phyloP scores from a whole-genome alignment of 2,329 filamentous ascomycete species.

The Biscogniauxia marginata region DNA sequence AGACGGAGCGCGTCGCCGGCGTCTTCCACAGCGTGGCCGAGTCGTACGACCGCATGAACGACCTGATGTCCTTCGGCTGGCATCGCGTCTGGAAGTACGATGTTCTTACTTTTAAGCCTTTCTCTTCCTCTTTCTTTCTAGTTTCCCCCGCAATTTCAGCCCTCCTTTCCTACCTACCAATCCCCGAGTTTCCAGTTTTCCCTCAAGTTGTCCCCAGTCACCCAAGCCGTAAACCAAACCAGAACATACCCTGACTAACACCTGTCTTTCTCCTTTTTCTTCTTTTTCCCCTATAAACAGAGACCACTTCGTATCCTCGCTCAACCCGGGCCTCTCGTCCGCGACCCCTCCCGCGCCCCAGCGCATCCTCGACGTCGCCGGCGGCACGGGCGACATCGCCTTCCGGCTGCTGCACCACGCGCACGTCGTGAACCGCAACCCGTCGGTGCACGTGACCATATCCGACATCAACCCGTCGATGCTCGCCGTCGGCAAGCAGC shows the following conservation, averaged over 20 bases:
- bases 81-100: constrained; percentile 87
- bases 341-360: constrained; percentile 47
- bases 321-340: constrained; percentile 73
- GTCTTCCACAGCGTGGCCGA: constrained; percentile 96
- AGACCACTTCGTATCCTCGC: constrained; percentile 87
- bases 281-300: constrained; percentile 33
- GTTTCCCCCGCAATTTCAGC: constrained; percentile 1
- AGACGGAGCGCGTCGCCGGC: constrained; percentile 68
- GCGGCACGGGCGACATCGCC: constrained; percentile 95
- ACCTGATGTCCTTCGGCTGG: constrained; percentile 96
- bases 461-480: constrained; percentile 96
- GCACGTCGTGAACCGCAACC: constrained; percentile 75
- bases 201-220: too few species aligned
- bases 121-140: not conserved
- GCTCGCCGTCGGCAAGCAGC: constrained; percentile 83
- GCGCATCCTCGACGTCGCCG: constrained; percentile 92
- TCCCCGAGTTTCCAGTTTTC: too few species aligned
- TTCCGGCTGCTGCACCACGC: constrained; percentile 93
- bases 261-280: not conserved
- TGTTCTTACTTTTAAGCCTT: not conserved
- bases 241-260: constrained; percentile 10
- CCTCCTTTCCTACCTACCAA: not conserved
- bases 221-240: too few species aligned
- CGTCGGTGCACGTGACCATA: constrained; percentile 80
- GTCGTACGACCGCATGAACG: constrained; percentile 98